Evolutionary conservation across 352 stramenopile species (phyloP), one percentile per base, ranked within the genome.

Genomic region (Globisporangium echinulatum): DNA sequence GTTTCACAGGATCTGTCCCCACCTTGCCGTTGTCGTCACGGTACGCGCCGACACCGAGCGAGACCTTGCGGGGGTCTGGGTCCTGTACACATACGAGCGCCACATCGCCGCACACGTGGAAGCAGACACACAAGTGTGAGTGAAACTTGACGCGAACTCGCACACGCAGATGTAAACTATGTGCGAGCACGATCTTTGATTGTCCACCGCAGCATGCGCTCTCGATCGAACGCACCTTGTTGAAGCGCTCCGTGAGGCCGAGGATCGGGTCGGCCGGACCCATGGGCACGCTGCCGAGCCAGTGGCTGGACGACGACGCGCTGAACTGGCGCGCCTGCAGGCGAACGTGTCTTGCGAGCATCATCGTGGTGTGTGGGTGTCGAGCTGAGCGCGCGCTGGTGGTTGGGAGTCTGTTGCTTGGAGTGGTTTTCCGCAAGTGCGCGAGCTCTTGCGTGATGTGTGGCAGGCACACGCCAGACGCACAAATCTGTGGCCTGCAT

Each of bases 1-100:
- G 55, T 33, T 25, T 53, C 39, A 51, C 15, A 14, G n/a, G 7
- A 10, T 39, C n/a, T 44, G 43, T 10, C 39, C 47, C 17, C 63
- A 85, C 75, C 71, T 97, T 96, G 66, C 84, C 83, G 50, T 94
- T 79, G 64, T 97, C 89, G 64, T 97, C 93, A 66, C 97, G 88
- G 80, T 99, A 99, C 7, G 98, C 97, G 61, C 98, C 98, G n/a
- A 99, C 97, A 53, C 98, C 97, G 33, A 99, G 75, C 82, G 91
- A 97, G 5, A 99, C 90, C 79, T 99, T 99, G 52, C 85, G 69
- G 54, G 90, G 48, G 70, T 98, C 92, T 39, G 85, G 81, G 77
- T 98, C 96, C 74, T 96, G 77, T 49, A 83, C 62, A 57, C 13
- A 7, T 11, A 56, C 19, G 44, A 37, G 4, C 46, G 15, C 8